Conservation (phyloP, 495 filamentous ascomycete species). For the Aspergillus haitiensis region DNA sequence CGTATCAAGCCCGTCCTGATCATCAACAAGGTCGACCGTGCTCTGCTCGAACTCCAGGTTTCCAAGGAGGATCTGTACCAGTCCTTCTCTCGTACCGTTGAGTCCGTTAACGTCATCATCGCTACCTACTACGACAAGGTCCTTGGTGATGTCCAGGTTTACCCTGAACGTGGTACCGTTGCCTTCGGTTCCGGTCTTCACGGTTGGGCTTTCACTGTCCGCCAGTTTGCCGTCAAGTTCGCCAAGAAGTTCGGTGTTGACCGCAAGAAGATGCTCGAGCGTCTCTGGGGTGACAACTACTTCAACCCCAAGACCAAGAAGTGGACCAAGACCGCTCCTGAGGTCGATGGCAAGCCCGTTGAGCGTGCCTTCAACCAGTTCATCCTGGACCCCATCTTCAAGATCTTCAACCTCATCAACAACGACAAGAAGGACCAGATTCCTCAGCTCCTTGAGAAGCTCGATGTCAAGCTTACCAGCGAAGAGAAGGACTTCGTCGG, state of each 20-base stretch:
- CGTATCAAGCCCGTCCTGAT: conserved; percentile 99
- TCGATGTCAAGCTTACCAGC: conserved; percentile 79
- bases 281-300: conserved; percentile 99
- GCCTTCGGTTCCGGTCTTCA: conserved; percentile 99
- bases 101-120: conserved; percentile 99
- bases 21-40: conserved; percentile 99
- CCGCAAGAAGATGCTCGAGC: conserved; percentile 99
- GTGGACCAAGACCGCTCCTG: conserved; percentile 79
- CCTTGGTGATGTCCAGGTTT: conserved; percentile 97
- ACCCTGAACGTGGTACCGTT: conserved; percentile 93
- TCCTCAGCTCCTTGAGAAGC: conserved; percentile 77
- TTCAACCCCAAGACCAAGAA: conserved; percentile 99
- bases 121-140: conserved; percentile 97
- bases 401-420: conserved; percentile 92
- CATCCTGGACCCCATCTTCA: conserved; percentile 99
- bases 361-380: conserved; percentile 99
- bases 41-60: conserved; percentile 96
- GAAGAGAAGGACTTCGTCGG: conserved; percentile 95
- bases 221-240: conserved; percentile 95
- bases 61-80: conserved; percentile 99
- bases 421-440: conserved; percentile 98
- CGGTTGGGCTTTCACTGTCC: conserved; percentile 99
- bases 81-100: conserved; percentile 97
- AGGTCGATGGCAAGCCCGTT: conserved; percentile 78
- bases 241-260: conserved; percentile 99